A percentile compares a stretch with the other conserved stretches of the same genome.
Evolutionary conservation across 805 yeast species (phyloP).

Genomic region (Osmozyma mogii): DNA sequence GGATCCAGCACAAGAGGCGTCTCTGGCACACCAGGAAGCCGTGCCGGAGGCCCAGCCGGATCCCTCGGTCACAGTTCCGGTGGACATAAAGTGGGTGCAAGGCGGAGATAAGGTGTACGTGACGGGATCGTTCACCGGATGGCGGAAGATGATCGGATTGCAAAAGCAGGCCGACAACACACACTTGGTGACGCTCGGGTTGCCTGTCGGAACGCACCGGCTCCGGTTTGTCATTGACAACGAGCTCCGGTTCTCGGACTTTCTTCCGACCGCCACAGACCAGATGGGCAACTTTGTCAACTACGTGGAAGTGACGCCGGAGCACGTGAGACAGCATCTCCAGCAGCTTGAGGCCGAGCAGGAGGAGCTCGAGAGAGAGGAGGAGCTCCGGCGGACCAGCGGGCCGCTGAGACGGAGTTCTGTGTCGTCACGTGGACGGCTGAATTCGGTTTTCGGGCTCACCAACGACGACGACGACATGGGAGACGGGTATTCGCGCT

Average conservation of each 20-base stretch:
- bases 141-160: conserved; percentile 96
- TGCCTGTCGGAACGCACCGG: conserved; percentile 88
- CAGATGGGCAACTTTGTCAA: conserved; percentile 94
- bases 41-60: conserved; percentile 11
- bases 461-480: conserved; percentile 69
- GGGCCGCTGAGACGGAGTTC: conserved; percentile 5
- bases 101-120: conserved; percentile 96
- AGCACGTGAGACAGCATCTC: conserved; percentile 23
- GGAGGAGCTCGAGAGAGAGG: conserved; percentile 10
- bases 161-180: conserved; percentile 43
- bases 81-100: conserved; percentile 85
- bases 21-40: conserved; percentile 1
- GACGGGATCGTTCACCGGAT: conserved; percentile 95
- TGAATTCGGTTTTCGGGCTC: conserved; percentile 57
- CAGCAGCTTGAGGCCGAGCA: conserved; percentile 16
- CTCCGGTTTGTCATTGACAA: conserved; percentile 92
- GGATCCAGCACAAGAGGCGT: conserved; percentile 7
- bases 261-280: conserved; percentile 93
- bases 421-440: conserved; percentile 26
- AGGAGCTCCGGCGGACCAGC: conserved; percentile 7
- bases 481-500: conserved; percentile 74
- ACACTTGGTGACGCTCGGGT: conserved; percentile 61
- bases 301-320: conserved; percentile 69
- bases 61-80: conserved; percentile 33
- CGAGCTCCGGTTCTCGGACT: conserved; percentile 82